A percentile compares a stretch with the other conserved stretches of the same genome.
These are phyloP conservation scores for Botrytis aclada DNA, from an alignment of 2,329 filamentous ascomycete species.

Conservation along the genomic window DNA sequence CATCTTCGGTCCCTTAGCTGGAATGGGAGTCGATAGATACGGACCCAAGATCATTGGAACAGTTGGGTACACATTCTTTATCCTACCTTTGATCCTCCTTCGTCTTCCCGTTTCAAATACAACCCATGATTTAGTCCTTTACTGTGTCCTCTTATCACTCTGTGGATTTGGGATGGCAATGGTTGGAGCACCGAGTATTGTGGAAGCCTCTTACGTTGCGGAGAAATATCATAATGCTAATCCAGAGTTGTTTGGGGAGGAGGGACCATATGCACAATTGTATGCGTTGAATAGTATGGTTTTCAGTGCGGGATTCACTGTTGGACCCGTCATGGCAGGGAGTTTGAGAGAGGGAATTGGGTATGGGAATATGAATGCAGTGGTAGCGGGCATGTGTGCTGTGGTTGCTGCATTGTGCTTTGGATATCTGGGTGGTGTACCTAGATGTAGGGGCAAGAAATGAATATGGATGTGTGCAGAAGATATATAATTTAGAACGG, in stretches of 20 bases:
- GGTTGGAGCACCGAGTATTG: constrained; percentile 53
- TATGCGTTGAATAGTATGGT: constrained; percentile 64
- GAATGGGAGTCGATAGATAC: constrained; percentile 41
- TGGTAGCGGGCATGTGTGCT: constrained; percentile 29
- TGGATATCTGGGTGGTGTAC: constrained; percentile 26
- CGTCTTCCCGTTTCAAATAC: constrained; percentile 44
- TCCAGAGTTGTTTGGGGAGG: constrained; percentile 50
- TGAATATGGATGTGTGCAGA: neutral
- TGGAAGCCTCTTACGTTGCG: constrained; percentile 55
- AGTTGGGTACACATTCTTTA: constrained; percentile 33
- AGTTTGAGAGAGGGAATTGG: constrained; percentile 49
- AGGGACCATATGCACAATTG: constrained; percentile 61
- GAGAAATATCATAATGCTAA: constrained; percentile 55
- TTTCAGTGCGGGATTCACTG: constrained; percentile 56
- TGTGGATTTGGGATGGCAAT: constrained; percentile 52
- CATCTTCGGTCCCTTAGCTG: constrained; percentile 38
- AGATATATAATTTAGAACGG: neutral
- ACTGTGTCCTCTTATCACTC: constrained; percentile 45
- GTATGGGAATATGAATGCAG: constrained; percentile 52
- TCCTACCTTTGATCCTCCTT: constrained; percentile 39
- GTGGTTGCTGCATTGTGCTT: constrained; percentile 26
- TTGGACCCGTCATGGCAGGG: constrained; percentile 58
- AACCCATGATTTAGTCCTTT: constrained; percentile 44
- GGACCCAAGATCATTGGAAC: constrained; percentile 39
- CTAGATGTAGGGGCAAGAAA: neutral